Percentiles rank a stretch among this genome's conserved stretches.
Evolutionary conservation across 352 stramenopile species (phyloP).

Genomic region (Phytophthora fragariaefolia): DNA sequence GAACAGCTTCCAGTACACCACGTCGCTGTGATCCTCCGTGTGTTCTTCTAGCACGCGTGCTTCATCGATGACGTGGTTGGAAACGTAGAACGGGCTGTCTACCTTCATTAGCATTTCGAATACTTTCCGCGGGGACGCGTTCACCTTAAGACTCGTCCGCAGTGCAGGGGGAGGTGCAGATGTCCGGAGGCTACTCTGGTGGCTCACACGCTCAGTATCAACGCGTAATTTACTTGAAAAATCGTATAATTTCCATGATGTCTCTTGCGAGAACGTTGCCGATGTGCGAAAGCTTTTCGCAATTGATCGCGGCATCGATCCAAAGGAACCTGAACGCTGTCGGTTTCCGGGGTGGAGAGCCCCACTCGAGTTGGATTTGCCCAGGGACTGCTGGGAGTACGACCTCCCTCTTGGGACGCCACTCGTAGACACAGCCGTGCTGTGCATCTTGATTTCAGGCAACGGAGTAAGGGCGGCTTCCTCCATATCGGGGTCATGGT

Average conservation of each 20-base stretch:
- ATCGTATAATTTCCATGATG: slow-evolving; percentile 77
- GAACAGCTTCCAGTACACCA: slow-evolving; percentile 80
- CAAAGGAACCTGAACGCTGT: slow-evolving; percentile 66
- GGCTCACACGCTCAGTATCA: slow-evolving; percentile 60
- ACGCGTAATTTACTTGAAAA: slow-evolving; percentile 79
- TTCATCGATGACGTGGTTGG: slow-evolving; percentile 80
- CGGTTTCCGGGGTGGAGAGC: slow-evolving; percentile 28
- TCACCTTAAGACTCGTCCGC: slow-evolving; percentile 76
- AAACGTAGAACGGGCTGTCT: slow-evolving; percentile 73
- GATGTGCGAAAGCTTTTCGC: slow-evolving; percentile 81
- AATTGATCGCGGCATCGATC: slow-evolving; percentile 77
- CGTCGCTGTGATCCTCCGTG: slow-evolving; percentile 72
- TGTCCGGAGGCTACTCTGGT: slow-evolving; percentile 46
- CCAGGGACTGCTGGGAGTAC: slow-evolving; percentile 26
- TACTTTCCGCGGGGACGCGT: slow-evolving; percentile 66
- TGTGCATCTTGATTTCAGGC: slow-evolving; percentile 20
- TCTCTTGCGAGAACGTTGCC: slow-evolving; percentile 79
- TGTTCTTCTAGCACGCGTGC: slow-evolving; percentile 71
- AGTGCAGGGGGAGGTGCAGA: slow-evolving; percentile 58
- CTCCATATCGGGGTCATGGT: slow-evolving; percentile 67
- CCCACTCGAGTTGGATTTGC: slow-evolving; percentile 13
- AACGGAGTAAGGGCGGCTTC: slow-evolving; percentile 26
- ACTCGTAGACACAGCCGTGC: background rate
- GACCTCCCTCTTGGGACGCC: slow-evolving; percentile 12
- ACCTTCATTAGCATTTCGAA: slow-evolving; percentile 82